Conservation (phyloP, 371 early-diverging fungal genomes). For the Dinochytrium kinnereticum region DNA sequence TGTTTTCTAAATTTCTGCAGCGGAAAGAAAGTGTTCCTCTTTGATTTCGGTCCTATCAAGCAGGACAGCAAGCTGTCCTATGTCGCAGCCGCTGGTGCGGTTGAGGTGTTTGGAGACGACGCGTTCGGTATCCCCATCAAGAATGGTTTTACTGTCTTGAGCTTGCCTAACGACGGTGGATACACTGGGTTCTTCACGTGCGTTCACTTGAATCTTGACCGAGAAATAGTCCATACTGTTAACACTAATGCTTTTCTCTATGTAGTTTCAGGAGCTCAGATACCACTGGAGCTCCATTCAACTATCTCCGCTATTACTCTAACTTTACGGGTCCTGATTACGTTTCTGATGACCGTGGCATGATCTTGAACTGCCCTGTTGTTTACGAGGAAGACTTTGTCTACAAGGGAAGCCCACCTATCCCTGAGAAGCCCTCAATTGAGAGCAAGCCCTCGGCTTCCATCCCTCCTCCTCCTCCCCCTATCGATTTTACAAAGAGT, state of each 20-base stretch:
- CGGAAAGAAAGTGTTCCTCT: constrained; percentile 15
- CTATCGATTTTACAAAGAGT: background rate
- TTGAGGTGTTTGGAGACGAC: constrained; percentile 20
- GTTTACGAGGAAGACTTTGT: background rate
- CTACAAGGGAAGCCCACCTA: constrained; percentile 13
- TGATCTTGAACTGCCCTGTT: constrained; percentile 29
- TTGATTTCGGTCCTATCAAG: constrained; percentile 23
- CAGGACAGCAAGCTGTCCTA: background rate
- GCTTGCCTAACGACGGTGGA: background rate
- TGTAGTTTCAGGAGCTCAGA: background rate
- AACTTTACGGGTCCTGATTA: constrained; percentile 4
- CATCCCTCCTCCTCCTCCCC: constrained; percentile 13
- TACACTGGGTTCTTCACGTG: constrained; percentile 21
- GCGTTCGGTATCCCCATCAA: background rate
- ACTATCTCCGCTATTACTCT: constrained; percentile 5
- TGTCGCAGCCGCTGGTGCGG: constrained; percentile 13
- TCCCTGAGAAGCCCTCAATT: background rate
- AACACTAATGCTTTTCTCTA: background rate
- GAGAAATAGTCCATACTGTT: background rate
- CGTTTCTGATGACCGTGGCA: background rate
- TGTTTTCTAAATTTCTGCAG: constrained; percentile 13
- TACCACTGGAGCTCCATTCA: constrained; percentile 9
- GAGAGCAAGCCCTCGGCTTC: background rate
- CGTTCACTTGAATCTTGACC: background rate
- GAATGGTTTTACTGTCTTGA: constrained; percentile 12